Conservation (phyloP, 768 basidiomycete species). For the Boletus subcaerulescens region DNA sequence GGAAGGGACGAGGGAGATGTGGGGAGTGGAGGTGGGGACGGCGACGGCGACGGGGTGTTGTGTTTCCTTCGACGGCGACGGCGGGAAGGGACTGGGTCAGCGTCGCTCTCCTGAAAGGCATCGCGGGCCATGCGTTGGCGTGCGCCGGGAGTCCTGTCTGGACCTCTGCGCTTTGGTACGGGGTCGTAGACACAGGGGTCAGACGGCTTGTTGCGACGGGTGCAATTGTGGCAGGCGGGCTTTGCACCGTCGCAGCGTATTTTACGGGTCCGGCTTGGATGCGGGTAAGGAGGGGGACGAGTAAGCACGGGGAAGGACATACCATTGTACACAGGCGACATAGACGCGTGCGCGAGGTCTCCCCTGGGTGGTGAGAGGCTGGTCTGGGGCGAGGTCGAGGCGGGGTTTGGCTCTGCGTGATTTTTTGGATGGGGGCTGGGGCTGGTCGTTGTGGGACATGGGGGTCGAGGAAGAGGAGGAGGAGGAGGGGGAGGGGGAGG, state of each 20-base stretch:
- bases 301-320: slow-evolving; percentile 11
- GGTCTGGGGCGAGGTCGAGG: slow-evolving; percentile 70
- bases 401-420: slow-evolving; percentile 52
- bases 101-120: slow-evolving; percentile 33
- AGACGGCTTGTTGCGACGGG: slow-evolving; percentile 43
- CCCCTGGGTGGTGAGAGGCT: slow-evolving; percentile 81
- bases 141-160: slow-evolving; percentile 77
- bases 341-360: slow-evolving; percentile 72
- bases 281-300: background rate
- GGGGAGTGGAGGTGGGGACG: slow-evolving; percentile 1
- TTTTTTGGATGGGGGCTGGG: slow-evolving; percentile 28
- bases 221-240: slow-evolving; percentile 73
- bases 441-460: slow-evolving; percentile 15
- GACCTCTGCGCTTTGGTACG: slow-evolving; percentile 74
- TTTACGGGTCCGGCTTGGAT: slow-evolving; percentile 65
- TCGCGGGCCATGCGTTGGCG: slow-evolving; percentile 60
- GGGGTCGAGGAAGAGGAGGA: too few relatives aligned
- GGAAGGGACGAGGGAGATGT: background rate
- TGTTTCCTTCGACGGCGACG: slow-evolving; percentile 21
- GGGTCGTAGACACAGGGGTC: slow-evolving; percentile 65
- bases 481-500: too few relatives aligned
- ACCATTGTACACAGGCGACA: slow-evolving; percentile 81
- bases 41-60: background rate
- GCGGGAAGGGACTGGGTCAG: slow-evolving; percentile 23
- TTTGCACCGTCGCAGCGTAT: slow-evolving; percentile 82